phyloP scores from a whole-genome alignment of 2,329 filamentous ascomycete species.

The Claviceps paspali region DNA sequence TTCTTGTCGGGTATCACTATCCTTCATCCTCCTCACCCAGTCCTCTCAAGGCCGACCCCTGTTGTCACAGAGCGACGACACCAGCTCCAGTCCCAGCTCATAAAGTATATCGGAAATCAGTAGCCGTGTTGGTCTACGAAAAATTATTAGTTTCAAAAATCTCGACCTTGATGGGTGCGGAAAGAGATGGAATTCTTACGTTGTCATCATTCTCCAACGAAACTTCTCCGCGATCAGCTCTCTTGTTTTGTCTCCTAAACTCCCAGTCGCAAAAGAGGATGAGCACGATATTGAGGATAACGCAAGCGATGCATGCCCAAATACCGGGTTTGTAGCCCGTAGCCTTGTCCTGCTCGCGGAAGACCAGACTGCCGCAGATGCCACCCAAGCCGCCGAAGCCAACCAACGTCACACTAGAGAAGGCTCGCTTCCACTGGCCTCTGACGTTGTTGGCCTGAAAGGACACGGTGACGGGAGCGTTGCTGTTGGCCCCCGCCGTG shows the following conservation, averaged over 20 bases:
- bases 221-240: slow-evolving; percentile 38
- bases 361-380: slow-evolving; percentile 60
- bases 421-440: slow-evolving; percentile 77
- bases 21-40: too few species aligned
- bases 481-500: slow-evolving; percentile 64
- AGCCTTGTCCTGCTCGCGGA: slow-evolving; percentile 39
- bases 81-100: neutral
- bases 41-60: too few species aligned
- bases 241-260: slow-evolving; percentile 29
- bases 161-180: neutral
- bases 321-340: slow-evolving; percentile 39
- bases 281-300: slow-evolving; percentile 29
- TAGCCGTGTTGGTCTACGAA: neutral
- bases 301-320: slow-evolving; percentile 38
- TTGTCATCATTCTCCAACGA: slow-evolving; percentile 31
- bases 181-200: slow-evolving; percentile 20
- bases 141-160: neutral
- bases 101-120: slow-evolving; percentile 5
- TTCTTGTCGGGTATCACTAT: too few species aligned
- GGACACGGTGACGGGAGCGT: slow-evolving; percentile 58
- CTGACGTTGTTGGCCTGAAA: slow-evolving; percentile 83
- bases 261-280: slow-evolving; percentile 25
- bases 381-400: slow-evolving; percentile 66
- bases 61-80: too few species aligned
- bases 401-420: slow-evolving; percentile 61